Base-by-base conservation (phyloP, 2,329 filamentous ascomycete genomes). In the Domatiomyces catenatus region DNA sequence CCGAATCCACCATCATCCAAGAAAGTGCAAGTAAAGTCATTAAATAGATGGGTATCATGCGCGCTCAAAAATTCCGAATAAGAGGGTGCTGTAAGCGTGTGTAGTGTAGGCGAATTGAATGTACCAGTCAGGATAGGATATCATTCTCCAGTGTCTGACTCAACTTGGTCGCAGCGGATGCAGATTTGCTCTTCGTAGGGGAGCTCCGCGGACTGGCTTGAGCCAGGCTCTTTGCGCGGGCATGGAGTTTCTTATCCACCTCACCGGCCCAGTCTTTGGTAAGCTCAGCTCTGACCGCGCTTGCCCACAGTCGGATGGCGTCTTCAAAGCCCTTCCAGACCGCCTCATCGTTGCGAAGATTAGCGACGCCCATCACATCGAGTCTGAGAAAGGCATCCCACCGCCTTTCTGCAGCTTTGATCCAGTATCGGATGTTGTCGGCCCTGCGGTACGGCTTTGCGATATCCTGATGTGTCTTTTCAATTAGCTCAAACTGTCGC, bases 401-500 rank as follows among this genome's bases (percentile, higher is more conserved):
- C 50, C 92, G 80, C 52, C 96, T 74, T 69, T 98, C 89, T 6
- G 89, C 88, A 1, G 90, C 92, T 71, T 98, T 98, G 67, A 85
- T 78, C 90, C 92, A 98, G 72, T 84, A 98, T 42, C 88, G 80
- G 54, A 98, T 74, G 65, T 98, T 98, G 60, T 98, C 92, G 2
- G 89, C 87, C 55, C 83, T 83, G 47, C 92, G 83, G 66, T 98
- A 98, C 0, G 92, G 92, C 68, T 96, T 96, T 53, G 80, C 82
- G 8, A 92, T 90, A 66, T 98, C 88, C n/a, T 81, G 82, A 65
- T 96, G 92, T 66, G 84, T 95, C 8, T 77, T 77, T 51, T 86
- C 87, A 63, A 98, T 95, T 55, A 86, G 79, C 48, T 89, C 88
- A 64, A 96, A 96, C 6, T 84, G 85, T 26, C 86, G 77, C 62